These are phyloP conservation scores for Falciphora oryzae DNA, from an alignment of 2,329 filamentous ascomycete genomes.

Conservation along the genomic window DNA sequence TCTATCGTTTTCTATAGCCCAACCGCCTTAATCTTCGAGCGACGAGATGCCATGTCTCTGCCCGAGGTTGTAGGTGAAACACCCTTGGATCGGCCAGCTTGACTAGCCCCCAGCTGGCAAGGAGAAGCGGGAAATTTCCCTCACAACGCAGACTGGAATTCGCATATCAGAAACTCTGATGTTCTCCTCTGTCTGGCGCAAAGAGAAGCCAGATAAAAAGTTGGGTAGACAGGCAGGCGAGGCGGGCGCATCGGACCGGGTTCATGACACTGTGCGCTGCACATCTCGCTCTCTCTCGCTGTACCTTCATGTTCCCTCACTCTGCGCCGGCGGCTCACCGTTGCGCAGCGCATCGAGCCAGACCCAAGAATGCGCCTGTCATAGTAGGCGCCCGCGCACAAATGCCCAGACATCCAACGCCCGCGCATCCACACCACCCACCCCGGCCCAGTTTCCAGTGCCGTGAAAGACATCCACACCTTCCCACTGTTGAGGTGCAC, in stretches of 20 bases:
- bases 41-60: background rate
- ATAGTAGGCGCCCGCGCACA: background rate
- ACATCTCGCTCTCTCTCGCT: background rate
- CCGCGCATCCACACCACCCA: background rate
- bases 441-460: background rate
- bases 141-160: background rate
- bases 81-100: conserved; percentile 1
- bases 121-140: background rate
- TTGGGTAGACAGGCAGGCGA: background rate
- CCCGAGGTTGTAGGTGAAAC: conserved; percentile 8
- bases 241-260: background rate
- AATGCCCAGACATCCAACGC: conserved; percentile 1
- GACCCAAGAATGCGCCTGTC: background rate
- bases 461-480: background rate
- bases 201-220: background rate
- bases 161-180: background rate
- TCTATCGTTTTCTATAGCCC: background rate
- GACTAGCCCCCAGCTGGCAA: background rate
- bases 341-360: background rate
- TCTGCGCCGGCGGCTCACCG: conserved; percentile 1
- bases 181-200: background rate
- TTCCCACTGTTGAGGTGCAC: background rate
- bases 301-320: background rate
- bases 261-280: background rate
- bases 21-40: background rate